Evolutionary conservation across 129 eudicot genomes (phyloP).

Genomic region (Ambrosia trifida): DNA sequence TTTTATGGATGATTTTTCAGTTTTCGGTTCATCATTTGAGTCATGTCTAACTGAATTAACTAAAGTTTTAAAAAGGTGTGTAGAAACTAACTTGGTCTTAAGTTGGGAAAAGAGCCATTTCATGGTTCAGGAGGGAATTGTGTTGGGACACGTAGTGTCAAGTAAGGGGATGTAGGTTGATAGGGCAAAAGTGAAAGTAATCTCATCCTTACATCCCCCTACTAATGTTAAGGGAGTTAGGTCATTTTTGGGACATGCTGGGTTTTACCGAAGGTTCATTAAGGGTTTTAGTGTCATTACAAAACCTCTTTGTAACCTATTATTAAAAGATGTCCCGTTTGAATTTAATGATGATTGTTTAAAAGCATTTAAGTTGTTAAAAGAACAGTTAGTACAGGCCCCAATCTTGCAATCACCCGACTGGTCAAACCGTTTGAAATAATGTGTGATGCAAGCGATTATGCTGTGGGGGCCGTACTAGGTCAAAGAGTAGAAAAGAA

Average conservation of each 20-base stretch:
- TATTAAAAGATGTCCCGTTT: not conserved
- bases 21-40: not conserved
- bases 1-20: not conserved
- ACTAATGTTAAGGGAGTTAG: not conserved
- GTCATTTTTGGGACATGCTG: not conserved
- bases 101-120: not conserved
- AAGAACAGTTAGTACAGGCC: not conserved
- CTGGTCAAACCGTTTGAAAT: constrained; percentile 5
- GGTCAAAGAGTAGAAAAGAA: not conserved
- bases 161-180: not conserved
- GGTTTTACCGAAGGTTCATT: too few species aligned
- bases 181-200: not conserved
- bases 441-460: not conserved
- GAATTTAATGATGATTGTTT: not conserved
- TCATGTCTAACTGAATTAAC: not conserved
- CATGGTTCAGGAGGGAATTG: not conserved
- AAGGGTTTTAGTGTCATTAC: not conserved
- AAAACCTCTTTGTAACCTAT: not conserved
- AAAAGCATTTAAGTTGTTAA: not conserved
- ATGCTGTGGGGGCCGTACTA: not conserved
- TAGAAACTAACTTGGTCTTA: not conserved
- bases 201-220: not conserved
- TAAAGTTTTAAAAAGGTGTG: not conserved
- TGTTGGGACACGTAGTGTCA: not conserved
- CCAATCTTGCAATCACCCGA: not conserved